These are phyloP conservation scores for Naganishia sp. DNA, from an alignment of 1,284 basidiomycete genomes.

Conservation along the genomic window DNA sequence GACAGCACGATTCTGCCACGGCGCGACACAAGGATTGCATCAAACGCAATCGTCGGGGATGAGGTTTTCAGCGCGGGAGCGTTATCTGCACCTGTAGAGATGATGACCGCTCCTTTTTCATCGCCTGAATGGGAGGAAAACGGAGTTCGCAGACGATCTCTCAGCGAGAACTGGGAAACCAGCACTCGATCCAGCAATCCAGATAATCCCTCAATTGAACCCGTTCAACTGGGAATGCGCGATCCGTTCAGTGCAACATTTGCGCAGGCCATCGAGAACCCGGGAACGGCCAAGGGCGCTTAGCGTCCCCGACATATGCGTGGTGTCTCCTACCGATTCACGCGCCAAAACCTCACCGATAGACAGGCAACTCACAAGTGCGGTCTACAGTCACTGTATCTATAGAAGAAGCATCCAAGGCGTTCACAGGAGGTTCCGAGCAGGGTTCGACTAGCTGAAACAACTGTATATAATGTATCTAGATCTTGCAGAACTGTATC, in stretches of 20 bases:
- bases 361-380: too few species aligned
- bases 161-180: slow-evolving; percentile 19
- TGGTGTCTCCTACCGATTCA: background rate
- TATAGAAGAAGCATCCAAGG: slow-evolving; percentile 1
- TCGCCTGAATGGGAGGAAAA: slow-evolving; percentile 17
- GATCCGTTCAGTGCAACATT: slow-evolving; percentile 31
- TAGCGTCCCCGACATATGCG: background rate
- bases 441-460: background rate
- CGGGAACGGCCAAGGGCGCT: background rate
- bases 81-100: slow-evolving; percentile 19
- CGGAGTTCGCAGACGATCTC: slow-evolving; percentile 9
- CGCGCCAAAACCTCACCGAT: background rate
- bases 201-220: background rate
- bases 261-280: slow-evolving; percentile 22
- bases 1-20: slow-evolving; percentile 14
- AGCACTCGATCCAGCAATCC: background rate
- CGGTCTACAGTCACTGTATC: slow-evolving; percentile 7
- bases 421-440: background rate
- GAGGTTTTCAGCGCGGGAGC: slow-evolving; percentile 13
- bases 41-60: background rate
- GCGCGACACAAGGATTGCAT: background rate
- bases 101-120: slow-evolving; percentile 27
- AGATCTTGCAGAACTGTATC: slow-evolving; percentile 13
- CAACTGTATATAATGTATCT: background rate
- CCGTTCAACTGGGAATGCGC: slow-evolving; percentile 30